Percentiles rank a stretch among this genome's conserved stretches.
Conservation (phyloP, 73 alveolate species). For the Tetrahymena malaccensis region DNA sequence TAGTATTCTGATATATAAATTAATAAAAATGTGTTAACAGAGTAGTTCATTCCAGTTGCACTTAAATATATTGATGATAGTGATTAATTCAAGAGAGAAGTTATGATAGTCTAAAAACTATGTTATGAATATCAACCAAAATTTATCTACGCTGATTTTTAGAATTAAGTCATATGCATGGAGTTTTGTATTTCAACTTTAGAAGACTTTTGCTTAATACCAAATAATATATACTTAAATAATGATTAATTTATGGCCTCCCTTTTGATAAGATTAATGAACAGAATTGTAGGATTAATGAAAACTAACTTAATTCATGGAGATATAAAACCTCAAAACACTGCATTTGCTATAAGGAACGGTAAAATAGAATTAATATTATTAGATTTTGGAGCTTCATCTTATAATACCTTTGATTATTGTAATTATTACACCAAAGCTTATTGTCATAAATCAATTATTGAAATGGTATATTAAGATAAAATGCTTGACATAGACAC, state of each 20-base stretch:
- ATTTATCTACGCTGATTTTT: background rate
- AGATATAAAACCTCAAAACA: background rate
- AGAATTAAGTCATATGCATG: background rate
- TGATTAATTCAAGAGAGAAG: background rate
- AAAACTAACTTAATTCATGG: background rate
- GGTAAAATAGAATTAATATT: background rate
- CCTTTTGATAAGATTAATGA: background rate
- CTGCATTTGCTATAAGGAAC: background rate
- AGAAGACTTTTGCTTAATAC: background rate
- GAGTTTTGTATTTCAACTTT: background rate
- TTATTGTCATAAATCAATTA: background rate
- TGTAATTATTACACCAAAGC: background rate
- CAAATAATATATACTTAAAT: background rate
- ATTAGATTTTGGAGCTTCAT: background rate
- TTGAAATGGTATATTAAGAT: background rate
- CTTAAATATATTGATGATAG: background rate
- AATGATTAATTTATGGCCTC: background rate
- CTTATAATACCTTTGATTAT: background rate
- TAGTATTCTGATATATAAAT: background rate
- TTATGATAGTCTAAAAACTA: background rate
- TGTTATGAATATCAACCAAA: background rate
- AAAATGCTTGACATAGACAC: background rate
- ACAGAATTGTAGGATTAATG: background rate
- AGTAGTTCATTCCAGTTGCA: background rate
- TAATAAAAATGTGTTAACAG: too few relatives aligned